phyloP scores from a whole-genome alignment of 345 rosid genomes.

The Hypericum androsaemum region DNA sequence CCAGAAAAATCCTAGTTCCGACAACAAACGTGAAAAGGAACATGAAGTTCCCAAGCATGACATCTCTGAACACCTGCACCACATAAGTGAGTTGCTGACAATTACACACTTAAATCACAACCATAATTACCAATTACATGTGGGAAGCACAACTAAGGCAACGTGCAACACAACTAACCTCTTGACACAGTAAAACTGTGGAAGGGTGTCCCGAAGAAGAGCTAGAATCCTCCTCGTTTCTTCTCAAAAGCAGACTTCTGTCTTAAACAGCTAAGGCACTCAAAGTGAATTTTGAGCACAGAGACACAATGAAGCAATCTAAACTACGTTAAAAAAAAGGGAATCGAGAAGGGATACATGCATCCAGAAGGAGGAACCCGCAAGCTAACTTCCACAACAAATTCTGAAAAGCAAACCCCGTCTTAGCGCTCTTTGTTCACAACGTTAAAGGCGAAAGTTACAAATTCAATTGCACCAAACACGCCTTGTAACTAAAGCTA shows the following conservation, averaged over 20 bases:
- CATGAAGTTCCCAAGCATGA: constrained; percentile 46
- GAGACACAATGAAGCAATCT: neutral
- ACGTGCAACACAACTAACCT: constrained; percentile 23
- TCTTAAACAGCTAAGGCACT: constrained; percentile 49
- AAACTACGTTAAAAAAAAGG: constrained; percentile 4
- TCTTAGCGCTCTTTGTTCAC: neutral
- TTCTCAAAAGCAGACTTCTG: constrained; percentile 40
- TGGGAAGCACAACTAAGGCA: neutral
- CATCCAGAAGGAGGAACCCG: constrained; percentile 61
- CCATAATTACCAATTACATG: neutral
- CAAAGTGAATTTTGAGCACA: neutral
- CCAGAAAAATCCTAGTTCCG: constrained; percentile 32
- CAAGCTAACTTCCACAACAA: constrained; percentile 48
- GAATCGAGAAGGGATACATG: constrained; percentile 51
- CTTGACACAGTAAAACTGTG: constrained; percentile 20
- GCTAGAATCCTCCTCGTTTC: constrained; percentile 29
- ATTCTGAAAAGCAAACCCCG: constrained; percentile 36
- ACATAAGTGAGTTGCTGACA: constrained; percentile 2
- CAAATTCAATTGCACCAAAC: no score
- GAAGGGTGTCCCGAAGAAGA: constrained; percentile 32
- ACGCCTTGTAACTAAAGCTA: no score
- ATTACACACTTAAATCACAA: constrained; percentile 9
- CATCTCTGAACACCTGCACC: constrained; percentile 48
- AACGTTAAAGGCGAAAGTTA: neutral
- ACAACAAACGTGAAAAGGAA: constrained; percentile 40